Percentiles rank a stretch among this genome's conserved stretches.
phyloP scores from a whole-genome alignment of 371 early-diverging fungal genomes.

The Caulochytrium protostelioides region DNA sequence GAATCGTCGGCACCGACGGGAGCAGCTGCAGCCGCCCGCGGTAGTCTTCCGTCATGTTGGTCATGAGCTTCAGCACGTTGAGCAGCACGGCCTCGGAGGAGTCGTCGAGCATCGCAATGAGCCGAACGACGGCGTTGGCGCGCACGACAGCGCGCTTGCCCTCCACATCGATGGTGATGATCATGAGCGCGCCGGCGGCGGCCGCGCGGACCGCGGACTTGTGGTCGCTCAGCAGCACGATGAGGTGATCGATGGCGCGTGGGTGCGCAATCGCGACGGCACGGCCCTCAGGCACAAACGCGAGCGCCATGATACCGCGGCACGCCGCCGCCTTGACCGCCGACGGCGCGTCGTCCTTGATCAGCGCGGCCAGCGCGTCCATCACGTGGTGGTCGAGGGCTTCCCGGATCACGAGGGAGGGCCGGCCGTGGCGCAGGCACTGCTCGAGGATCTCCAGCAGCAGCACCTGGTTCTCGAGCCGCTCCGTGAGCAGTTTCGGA shows the following conservation, averaged over 20 bases:
- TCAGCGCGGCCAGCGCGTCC: conserved; percentile 14
- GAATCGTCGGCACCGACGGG: too few species aligned
- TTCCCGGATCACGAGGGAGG: conserved; percentile 9
- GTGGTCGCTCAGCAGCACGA: conserved; percentile 11
- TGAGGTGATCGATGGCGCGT: conserved; percentile 2
- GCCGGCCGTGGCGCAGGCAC: conserved; percentile 13
- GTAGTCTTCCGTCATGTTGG: conserved; percentile 30
- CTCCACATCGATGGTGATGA: conserved; percentile 24
- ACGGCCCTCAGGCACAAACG: neutral
- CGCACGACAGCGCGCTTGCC: conserved; percentile 21
- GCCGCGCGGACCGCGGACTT: conserved; percentile 21
- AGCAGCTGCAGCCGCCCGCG: conserved; percentile 26
- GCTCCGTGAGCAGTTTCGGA: conserved; percentile 11
- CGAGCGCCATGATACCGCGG: conserved; percentile 21
- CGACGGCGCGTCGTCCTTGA: conserved; percentile 10
- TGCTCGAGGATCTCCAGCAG: conserved; percentile 19
- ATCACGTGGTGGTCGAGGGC: conserved; percentile 15
- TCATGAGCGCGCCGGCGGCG: conserved; percentile 26
- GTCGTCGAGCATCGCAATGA: conserved; percentile 21
- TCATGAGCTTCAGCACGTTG: conserved; percentile 24
- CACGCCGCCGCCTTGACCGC: conserved; percentile 18
- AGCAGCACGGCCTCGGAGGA: conserved; percentile 14
- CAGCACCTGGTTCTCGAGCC: conserved; percentile 17
- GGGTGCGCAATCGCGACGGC: neutral
- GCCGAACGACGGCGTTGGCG: conserved; percentile 13